Conservation (phyloP, 139 green algal genomes). For the Spirogloea muscicola region DNA sequence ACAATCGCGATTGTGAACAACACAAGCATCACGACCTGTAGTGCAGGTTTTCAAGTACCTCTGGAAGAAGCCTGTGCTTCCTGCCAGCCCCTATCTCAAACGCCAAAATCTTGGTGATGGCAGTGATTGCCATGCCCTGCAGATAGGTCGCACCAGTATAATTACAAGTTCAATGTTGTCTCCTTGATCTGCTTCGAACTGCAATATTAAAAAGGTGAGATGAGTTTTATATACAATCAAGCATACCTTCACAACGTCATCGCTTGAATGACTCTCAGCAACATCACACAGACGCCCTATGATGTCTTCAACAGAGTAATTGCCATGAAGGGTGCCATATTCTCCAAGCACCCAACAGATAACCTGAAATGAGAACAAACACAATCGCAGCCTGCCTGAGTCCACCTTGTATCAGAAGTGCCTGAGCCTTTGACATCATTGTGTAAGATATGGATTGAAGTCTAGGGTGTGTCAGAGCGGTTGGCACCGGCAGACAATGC, state of each 20-base stretch:
- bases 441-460: too few relatives aligned
- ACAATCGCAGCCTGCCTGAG: too few relatives aligned
- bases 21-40: not conserved
- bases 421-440: too few relatives aligned
- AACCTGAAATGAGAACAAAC: too few relatives aligned
- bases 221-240: not conserved
- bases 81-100: conserved; percentile 21
- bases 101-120: conserved; percentile 32
- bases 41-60: not conserved
- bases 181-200: not conserved
- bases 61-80: conserved; percentile 5
- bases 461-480: too few relatives aligned
- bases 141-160: not conserved
- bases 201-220: not conserved
- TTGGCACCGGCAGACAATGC: too few relatives aligned
- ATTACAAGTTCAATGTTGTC: not conserved
- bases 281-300: conserved; percentile 54
- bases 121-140: conserved; percentile 35
- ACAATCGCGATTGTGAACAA: not conserved
- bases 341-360: conserved; percentile 89
- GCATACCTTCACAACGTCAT: conserved; percentile 42
- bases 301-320: conserved; percentile 50
- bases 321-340: conserved; percentile 61
- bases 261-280: conserved; percentile 19
- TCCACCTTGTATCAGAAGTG: too few relatives aligned